Evolutionary conservation across 306 rosid genomes (phyloP).

Genomic region (Amphicarpaea edgeworthii): DNA sequence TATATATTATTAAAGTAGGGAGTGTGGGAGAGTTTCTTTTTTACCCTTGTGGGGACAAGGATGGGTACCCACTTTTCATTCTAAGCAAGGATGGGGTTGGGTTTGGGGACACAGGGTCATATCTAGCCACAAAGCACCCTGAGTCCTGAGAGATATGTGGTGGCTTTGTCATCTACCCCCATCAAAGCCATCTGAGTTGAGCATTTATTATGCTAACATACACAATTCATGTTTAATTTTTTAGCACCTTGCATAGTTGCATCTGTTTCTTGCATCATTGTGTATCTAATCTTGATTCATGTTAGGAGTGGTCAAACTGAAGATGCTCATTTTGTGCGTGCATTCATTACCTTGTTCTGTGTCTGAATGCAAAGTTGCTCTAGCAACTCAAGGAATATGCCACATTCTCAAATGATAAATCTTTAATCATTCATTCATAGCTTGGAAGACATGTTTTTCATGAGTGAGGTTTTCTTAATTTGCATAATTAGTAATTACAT

Average conservation of each 20-base stretch:
- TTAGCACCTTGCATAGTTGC: neutral
- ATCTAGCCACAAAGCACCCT: neutral
- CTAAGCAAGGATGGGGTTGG: neutral
- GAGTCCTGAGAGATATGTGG: neutral
- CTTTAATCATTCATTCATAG: neutral
- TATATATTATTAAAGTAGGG: neutral
- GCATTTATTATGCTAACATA: slow-evolving; percentile 14
- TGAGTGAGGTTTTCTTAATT: slow-evolving; percentile 21
- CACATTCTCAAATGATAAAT: slow-evolving; percentile 14
- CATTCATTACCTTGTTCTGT: slow-evolving; percentile 9
- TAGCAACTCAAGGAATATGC: slow-evolving; percentile 7
- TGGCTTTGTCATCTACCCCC: slow-evolving; percentile 5
- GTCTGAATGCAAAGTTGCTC: slow-evolving; percentile 26
- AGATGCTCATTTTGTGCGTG: slow-evolving; percentile 2
- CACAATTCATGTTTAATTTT: neutral
- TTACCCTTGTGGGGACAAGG: too few relatives aligned
- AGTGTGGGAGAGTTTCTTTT: neutral
- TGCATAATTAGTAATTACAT: slow-evolving; percentile 1
- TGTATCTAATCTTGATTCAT: slow-evolving; percentile 12
- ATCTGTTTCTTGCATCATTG: slow-evolving; percentile 34
- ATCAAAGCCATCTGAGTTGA: neutral
- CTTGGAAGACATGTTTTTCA: slow-evolving; percentile 26
- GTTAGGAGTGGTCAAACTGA: neutral
- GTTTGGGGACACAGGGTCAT: neutral
- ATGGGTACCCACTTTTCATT: neutral